These are phyloP conservation scores for Lentithecium fluviatile DNA, from an alignment of 495 filamentous ascomycete genomes.

Conservation along the genomic window DNA sequence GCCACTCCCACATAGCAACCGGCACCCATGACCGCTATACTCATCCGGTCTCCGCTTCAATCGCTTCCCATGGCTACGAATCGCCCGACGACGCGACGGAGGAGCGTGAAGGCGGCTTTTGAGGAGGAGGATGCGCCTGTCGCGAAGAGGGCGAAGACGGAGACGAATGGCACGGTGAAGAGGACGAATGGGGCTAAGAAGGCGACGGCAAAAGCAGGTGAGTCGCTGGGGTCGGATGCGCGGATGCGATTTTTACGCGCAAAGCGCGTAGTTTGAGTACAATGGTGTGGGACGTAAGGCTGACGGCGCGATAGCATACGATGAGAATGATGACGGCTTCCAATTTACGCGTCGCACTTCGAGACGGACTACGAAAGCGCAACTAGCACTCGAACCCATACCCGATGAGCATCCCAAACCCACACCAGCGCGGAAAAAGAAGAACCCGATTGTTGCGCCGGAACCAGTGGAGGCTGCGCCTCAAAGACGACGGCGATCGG, in stretches of 20 bases:
- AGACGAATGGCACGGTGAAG: slow-evolving; percentile 25
- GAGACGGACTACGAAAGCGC: slow-evolving; percentile 48
- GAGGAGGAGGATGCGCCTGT: slow-evolving; percentile 37
- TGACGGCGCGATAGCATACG: slow-evolving; percentile 50
- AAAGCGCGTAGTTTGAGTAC: slow-evolving; percentile 1
- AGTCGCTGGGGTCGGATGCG: slow-evolving; percentile 25
- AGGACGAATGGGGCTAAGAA: slow-evolving; percentile 30
- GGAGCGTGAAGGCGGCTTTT: slow-evolving; percentile 38
- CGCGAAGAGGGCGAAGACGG: slow-evolving; percentile 29
- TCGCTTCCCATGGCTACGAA: slow-evolving; percentile 38
- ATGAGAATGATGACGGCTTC: slow-evolving; percentile 66
- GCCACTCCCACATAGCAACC: slow-evolving; percentile 21
- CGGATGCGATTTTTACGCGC: background rate
- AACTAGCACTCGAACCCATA: slow-evolving; percentile 39
- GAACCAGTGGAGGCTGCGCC: slow-evolving; percentile 41
- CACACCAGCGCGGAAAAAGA: slow-evolving; percentile 44
- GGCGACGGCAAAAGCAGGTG: slow-evolving; percentile 31
- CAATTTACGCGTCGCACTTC: slow-evolving; percentile 56
- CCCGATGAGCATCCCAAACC: slow-evolving; percentile 40
- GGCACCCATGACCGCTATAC: slow-evolving; percentile 39
- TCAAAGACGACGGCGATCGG: slow-evolving; percentile 30
- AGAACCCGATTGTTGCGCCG: slow-evolving; percentile 34
- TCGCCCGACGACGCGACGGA: slow-evolving; percentile 37
- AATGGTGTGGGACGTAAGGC: background rate
- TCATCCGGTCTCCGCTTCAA: slow-evolving; percentile 41